A percentile compares a stretch with the other conserved stretches of the same genome.
These are phyloP conservation scores for Cladorrhinum samala DNA, from an alignment of 495 filamentous ascomycete genomes.

Conservation along the genomic window DNA sequence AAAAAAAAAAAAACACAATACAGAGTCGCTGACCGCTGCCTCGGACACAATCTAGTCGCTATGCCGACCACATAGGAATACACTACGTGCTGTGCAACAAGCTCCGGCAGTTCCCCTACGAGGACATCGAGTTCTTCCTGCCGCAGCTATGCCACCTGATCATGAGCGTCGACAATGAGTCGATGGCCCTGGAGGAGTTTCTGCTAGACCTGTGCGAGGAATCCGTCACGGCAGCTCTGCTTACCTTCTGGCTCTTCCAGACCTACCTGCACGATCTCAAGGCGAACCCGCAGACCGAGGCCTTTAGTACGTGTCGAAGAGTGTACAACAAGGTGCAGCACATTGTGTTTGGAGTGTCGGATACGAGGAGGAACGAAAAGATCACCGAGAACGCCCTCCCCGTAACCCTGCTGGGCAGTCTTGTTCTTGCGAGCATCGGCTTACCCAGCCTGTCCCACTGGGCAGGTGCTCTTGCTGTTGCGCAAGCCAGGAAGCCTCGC, in stretches of 20 bases:
- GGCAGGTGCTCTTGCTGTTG: slow-evolving; percentile 66
- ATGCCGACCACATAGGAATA: slow-evolving; percentile 75
- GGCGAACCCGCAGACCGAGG: slow-evolving; percentile 57
- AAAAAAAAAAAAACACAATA: background rate
- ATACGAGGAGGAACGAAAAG: slow-evolving; percentile 55
- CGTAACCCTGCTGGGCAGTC: slow-evolving; percentile 63
- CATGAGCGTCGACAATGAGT: slow-evolving; percentile 74
- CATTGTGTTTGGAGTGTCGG: slow-evolving; percentile 65
- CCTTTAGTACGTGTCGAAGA: slow-evolving; percentile 66
- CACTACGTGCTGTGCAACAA: slow-evolving; percentile 75
- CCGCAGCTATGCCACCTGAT: slow-evolving; percentile 74
- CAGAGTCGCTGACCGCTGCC: slow-evolving; percentile 15
- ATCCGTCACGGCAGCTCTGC: slow-evolving; percentile 67
- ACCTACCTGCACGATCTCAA: slow-evolving; percentile 72
- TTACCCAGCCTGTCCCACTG: slow-evolving; percentile 48
- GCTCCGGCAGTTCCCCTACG: slow-evolving; percentile 72
- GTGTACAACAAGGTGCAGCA: slow-evolving; percentile 77
- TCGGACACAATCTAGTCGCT: slow-evolving; percentile 47
- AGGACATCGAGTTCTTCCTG: slow-evolving; percentile 80
- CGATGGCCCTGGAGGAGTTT: slow-evolving; percentile 77
- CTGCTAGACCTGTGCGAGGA: slow-evolving; percentile 73
- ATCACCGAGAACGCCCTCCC: slow-evolving; percentile 71
- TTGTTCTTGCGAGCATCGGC: slow-evolving; percentile 59
- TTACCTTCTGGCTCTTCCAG: slow-evolving; percentile 80
- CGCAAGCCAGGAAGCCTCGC: slow-evolving; percentile 64